phyloP scores from a whole-genome alignment of 768 basidiomycete species.

The Trametes coccinea region DNA sequence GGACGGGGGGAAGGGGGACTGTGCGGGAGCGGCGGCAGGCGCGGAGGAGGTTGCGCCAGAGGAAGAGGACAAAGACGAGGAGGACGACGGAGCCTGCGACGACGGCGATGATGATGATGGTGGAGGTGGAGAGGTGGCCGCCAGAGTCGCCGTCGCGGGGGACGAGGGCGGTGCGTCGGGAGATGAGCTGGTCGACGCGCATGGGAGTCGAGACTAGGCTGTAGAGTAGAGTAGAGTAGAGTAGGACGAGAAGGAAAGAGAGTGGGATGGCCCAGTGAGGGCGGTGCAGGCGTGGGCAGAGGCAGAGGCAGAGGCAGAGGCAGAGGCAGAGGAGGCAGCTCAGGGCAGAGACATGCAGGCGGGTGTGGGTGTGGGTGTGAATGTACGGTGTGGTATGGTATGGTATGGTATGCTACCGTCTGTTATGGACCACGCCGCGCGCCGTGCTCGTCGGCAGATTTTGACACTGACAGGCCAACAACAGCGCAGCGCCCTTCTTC shows the following conservation, averaged over 20 bases:
- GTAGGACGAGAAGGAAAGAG: not conserved
- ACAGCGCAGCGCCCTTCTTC: too few relatives aligned
- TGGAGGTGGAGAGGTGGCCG: constrained; percentile 27
- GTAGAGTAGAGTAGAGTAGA: constrained; percentile 6
- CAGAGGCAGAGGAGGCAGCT: constrained; percentile 4
- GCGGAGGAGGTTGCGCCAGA: constrained; percentile 41
- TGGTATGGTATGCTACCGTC: too few relatives aligned
- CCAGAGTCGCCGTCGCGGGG: constrained; percentile 20
- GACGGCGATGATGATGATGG: constrained; percentile 52
- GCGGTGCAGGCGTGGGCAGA: too few relatives aligned
- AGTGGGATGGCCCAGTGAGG: not conserved
- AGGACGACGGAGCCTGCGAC: constrained; percentile 46
- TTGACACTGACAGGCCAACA: too few relatives aligned
- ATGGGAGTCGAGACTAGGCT: too few relatives aligned
- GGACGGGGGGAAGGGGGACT: constrained; percentile 61
- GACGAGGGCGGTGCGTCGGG: constrained; percentile 7
- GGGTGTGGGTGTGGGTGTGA: not conserved
- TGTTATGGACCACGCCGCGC: too few relatives aligned
- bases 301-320: not conserved
- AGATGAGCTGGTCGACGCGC: not conserved
- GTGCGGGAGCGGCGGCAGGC: constrained; percentile 33
- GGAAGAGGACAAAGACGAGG: constrained; percentile 38
- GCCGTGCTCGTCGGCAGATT: too few relatives aligned
- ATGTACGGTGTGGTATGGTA: too few relatives aligned
- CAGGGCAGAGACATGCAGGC: constrained; percentile 9